Evolutionary conservation across 2,329 filamentous ascomycete genomes (phyloP).

Genomic region (Penicillium sclerotigenum): DNA sequence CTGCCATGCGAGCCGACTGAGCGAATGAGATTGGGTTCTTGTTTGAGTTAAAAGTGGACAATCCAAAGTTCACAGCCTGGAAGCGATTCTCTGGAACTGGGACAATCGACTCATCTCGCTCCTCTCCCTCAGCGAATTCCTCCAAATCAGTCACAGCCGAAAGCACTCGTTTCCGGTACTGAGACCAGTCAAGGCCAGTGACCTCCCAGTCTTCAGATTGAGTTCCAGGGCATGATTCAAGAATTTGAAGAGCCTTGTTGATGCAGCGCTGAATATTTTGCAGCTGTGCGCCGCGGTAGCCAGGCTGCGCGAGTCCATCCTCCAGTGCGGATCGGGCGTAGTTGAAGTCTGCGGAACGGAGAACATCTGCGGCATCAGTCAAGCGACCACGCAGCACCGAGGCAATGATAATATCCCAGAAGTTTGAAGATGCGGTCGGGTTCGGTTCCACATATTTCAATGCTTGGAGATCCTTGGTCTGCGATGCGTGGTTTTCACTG

Average conservation of each 20-base stretch:
- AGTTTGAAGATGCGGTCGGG: slow-evolving; percentile 71
- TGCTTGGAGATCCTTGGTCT: slow-evolving; percentile 63
- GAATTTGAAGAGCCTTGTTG: slow-evolving; percentile 63
- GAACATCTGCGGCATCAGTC: slow-evolving; percentile 60
- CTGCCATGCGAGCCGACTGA: slow-evolving; percentile 68
- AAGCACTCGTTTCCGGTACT: slow-evolving; percentile 74
- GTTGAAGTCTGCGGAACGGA: slow-evolving; percentile 75
- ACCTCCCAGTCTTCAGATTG: slow-evolving; percentile 72
- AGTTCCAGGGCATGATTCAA: slow-evolving; percentile 70
- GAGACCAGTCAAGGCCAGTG: slow-evolving; percentile 73
- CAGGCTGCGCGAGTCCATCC: slow-evolving; percentile 60
- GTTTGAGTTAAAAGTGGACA: slow-evolving; percentile 39
- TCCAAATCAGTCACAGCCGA: slow-evolving; percentile 68
- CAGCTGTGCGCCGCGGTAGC: slow-evolving; percentile 73
- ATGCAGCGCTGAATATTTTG: slow-evolving; percentile 72
- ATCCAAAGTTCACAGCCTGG: slow-evolving; percentile 48
- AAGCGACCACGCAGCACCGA: slow-evolving; percentile 74
- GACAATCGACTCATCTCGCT: slow-evolving; percentile 44
- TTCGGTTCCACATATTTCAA: slow-evolving; percentile 65
- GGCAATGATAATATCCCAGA: slow-evolving; percentile 81
- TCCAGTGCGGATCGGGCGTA: slow-evolving; percentile 64
- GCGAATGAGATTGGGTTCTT: slow-evolving; percentile 59
- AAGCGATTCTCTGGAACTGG: slow-evolving; percentile 45
- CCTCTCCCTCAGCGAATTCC: slow-evolving; percentile 73
- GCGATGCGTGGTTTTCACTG: slow-evolving; percentile 68